Base-by-base conservation (phyloP, 495 filamentous ascomycete genomes). In the Aspergillus taichungensis region DNA sequence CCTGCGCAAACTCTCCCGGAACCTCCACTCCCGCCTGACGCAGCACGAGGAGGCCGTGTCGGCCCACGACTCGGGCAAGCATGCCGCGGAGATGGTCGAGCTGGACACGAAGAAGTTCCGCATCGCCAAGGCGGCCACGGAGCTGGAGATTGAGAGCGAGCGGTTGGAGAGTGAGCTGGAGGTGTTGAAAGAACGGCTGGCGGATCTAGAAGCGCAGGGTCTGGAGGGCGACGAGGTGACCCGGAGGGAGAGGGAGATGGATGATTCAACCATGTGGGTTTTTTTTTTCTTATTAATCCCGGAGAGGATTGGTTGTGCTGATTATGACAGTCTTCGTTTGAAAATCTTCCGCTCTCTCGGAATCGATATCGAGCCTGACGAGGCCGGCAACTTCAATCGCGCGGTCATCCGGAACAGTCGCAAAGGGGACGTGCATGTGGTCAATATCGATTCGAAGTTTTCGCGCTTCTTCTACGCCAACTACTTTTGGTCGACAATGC, bases 91-190 rank as follows among this genome's bases (percentile, higher is more conserved):
- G 51, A 91, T 95, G 40, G 76, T 89, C 39, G 80, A 84, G 37
- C 79, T 94, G 42, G 88, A 94, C 67, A 89, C 87, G 6, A 84
- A 95, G 59, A 97, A 96, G 64, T 98, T 97, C 64, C 84, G 88
- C 42, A 78, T 87, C 45, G 92, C 92, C 6, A 98, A 98, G 64
- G 77, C 82, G 8, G 87, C 84, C 0, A 80, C 79, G 1, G 92
- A 96, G 54, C 68, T 91, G 2, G 92, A 98, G 68, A 89, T 91
- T 59, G 90, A 95, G 61, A 83, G 84, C 28, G 91, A 96, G 64
- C 74, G 91, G 3, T 69, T 98, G 32, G 83, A 90, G 53, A 77
- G 78, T 18, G 88, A 96, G 61, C 67, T 91, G 30, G 85, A 82
- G 34, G 78, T 85, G 57, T 66, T 95, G 44, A 82, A 83, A 50